Evolutionary conservation across 2,329 filamentous ascomycete species (phyloP).

Genomic region (Fonsecaea erecta): DNA sequence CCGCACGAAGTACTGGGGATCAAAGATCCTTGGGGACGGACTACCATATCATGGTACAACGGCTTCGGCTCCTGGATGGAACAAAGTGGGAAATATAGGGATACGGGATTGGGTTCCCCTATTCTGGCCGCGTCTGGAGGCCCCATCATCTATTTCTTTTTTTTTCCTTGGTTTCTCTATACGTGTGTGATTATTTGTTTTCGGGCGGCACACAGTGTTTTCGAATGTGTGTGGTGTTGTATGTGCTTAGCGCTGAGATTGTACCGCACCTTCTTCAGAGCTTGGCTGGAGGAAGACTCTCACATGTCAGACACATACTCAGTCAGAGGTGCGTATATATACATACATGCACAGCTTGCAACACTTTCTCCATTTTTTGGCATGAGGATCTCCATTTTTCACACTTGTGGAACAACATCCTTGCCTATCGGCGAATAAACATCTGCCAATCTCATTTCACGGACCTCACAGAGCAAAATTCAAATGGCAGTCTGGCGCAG

Average conservation of each 20-base stretch:
- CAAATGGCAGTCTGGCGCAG: too few species aligned
- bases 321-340: too few species aligned
- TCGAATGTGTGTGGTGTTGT: not conserved
- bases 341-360: not conserved
- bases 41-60: constrained; percentile 6
- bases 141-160: not conserved
- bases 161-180: not conserved
- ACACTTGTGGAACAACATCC: too few species aligned
- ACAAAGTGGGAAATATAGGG: not conserved
- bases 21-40: not conserved
- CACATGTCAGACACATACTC: too few species aligned
- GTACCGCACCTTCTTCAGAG: not conserved
- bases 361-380: not conserved
- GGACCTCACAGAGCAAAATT: too few species aligned
- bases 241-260: not conserved
- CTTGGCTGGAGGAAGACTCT: too few species aligned
- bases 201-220: not conserved
- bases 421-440: too few species aligned
- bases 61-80: not conserved
- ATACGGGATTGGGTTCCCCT: not conserved
- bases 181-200: not conserved
- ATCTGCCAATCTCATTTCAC: too few species aligned
- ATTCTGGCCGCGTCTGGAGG: not conserved
- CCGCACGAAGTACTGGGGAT: not conserved
- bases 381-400: too few species aligned